phyloP scores from a whole-genome alignment of 2,329 filamentous ascomycete species.

The Phaeoacremonium minimum region DNA sequence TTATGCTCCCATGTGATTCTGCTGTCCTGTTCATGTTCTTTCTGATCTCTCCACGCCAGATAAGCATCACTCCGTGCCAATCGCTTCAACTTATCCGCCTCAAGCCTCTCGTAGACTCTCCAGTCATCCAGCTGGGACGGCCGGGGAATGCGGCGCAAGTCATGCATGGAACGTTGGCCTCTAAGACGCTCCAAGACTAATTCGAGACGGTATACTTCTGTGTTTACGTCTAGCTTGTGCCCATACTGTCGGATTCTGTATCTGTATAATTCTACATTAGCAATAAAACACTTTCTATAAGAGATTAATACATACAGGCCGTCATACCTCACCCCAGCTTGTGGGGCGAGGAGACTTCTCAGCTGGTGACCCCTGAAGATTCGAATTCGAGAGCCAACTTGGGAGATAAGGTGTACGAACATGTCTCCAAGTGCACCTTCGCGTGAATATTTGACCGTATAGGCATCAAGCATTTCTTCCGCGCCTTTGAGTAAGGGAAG shows the following conservation, averaged over 20 bases:
- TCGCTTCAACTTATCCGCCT: conserved; percentile 35
- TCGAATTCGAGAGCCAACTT: conserved; percentile 44
- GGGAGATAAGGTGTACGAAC: conserved; percentile 41
- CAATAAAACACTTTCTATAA: too few species aligned
- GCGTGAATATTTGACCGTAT: conserved; percentile 36
- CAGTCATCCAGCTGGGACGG: conserved; percentile 56
- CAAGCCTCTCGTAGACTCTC: conserved; percentile 41
- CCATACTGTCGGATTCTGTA: conserved; percentile 46
- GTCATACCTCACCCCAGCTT: conserved; percentile 51
- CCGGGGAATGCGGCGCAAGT: conserved; percentile 38
- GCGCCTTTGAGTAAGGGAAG: conserved; percentile 47
- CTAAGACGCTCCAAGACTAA: conserved; percentile 40
- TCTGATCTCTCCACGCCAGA: conserved; percentile 33
- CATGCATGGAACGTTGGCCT: conserved; percentile 34
- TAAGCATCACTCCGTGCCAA: conserved; percentile 32
- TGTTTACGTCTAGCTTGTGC: conserved; percentile 31
- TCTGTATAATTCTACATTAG: too few species aligned
- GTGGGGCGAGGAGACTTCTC: conserved; percentile 46
- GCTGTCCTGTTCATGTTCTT: conserved; percentile 18
- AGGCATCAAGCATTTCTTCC: conserved; percentile 35
- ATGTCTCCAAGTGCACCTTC: conserved; percentile 40
- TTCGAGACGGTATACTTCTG: conserved; percentile 35
- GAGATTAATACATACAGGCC: conserved; percentile 40
- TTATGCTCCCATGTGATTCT: conserved; percentile 7
- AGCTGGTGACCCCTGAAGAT: conserved; percentile 48